Evolutionary conservation across 805 yeast species (phyloP).

Genomic region (Barnettozyma siamensis): DNA sequence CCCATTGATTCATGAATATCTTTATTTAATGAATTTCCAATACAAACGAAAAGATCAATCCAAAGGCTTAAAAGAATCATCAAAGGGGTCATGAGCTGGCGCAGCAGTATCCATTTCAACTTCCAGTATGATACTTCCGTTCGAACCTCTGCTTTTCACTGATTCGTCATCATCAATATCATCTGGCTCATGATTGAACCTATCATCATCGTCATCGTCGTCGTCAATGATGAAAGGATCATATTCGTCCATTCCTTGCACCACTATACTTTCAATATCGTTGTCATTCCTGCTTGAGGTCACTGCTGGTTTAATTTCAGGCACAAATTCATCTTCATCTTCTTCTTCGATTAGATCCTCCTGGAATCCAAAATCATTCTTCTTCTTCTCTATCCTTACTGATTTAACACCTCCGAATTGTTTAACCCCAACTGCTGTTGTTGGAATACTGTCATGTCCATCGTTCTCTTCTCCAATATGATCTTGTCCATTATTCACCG

Average conservation of each 20-base stretch:
- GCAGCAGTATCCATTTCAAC: conserved; percentile 20
- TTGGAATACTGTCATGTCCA: conserved; percentile 19
- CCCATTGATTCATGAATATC: too few relatives aligned
- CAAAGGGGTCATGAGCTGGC: conserved; percentile 18
- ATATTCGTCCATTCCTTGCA: conserved; percentile 12
- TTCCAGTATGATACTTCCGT: conserved; percentile 22
- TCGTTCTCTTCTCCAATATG: not conserved
- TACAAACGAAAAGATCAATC: not conserved
- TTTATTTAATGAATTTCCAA: too few relatives aligned
- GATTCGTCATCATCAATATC: conserved; percentile 6
- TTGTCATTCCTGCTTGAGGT: too few relatives aligned
- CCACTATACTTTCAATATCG: too few relatives aligned
- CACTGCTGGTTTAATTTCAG: too few relatives aligned
- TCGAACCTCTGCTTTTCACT: conserved; percentile 8
- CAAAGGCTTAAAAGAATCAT: not conserved
- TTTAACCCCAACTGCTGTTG: conserved; percentile 20
- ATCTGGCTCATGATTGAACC: too few relatives aligned
- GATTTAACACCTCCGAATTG: conserved; percentile 23
- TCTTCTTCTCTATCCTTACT: conserved; percentile 16
- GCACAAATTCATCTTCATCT: too few relatives aligned
- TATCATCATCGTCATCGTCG: conserved; percentile 3
- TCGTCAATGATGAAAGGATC: conserved; percentile 26
- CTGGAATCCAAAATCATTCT: conserved; percentile 8
- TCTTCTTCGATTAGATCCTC: conserved; percentile 15
- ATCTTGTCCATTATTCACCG: conserved; percentile 26